Percentiles rank a stretch among this genome's conserved stretches.
Evolutionary conservation across 495 filamentous ascomycete species (phyloP).

Genomic region (Hypoxylon rickii): DNA sequence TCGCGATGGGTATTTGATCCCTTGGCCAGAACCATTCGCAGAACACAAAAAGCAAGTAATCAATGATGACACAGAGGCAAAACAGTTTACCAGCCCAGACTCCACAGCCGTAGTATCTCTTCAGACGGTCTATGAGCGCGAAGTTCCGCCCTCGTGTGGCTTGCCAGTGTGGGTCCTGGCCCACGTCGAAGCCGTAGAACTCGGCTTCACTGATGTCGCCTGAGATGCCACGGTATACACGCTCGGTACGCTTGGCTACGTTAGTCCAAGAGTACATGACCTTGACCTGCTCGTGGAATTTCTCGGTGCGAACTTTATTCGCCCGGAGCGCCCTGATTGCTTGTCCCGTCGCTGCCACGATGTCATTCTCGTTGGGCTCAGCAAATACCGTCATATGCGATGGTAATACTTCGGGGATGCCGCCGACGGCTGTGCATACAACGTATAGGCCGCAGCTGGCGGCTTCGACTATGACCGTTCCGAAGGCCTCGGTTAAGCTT

Average conservation of each 20-base stretch:
- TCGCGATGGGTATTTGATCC: conserved; percentile 81
- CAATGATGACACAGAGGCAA: conserved; percentile 90
- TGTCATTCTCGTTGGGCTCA: conserved; percentile 88
- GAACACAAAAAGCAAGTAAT: conserved; percentile 85
- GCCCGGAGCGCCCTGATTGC: conserved; percentile 81
- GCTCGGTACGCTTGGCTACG: conserved; percentile 87
- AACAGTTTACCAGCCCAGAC: conserved; percentile 99
- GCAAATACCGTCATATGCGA: conserved; percentile 94
- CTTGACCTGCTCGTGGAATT: conserved; percentile 95
- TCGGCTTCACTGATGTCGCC: conserved; percentile 82
- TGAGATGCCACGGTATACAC: conserved; percentile 91
- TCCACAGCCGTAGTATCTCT: conserved; percentile 98
- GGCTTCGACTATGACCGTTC: conserved; percentile 96
- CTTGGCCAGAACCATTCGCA: conserved; percentile 87
- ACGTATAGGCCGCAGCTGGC: conserved; percentile 94
- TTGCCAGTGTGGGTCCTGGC: conserved; percentile 68
- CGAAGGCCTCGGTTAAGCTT: conserved; percentile 93
- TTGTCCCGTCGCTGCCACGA: conserved; percentile 78
- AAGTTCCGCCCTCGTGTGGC: conserved; percentile 82
- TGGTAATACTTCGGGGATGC: conserved; percentile 93
- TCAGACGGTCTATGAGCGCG: conserved; percentile 89
- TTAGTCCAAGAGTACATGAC: conserved; percentile 98
- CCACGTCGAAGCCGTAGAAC: conserved; percentile 78
- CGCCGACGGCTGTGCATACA: conserved; percentile 93
- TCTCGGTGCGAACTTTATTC: conserved; percentile 84